Evolutionary conservation across 257 asterid genomes (phyloP), one percentile per base, ranked within the genome.

Genomic region (Capsicum baccatum): DNA sequence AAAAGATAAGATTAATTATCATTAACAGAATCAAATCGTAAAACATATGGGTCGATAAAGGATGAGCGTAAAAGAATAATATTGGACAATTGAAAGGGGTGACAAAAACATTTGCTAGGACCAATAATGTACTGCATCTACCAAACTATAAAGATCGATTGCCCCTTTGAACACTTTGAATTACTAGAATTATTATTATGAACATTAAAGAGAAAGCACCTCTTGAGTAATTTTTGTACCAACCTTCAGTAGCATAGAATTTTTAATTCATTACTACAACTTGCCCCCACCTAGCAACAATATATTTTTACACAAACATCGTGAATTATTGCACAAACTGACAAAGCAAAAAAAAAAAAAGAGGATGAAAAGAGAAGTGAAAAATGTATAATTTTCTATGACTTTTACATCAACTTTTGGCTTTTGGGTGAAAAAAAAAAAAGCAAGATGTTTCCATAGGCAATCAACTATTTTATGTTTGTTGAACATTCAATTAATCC

Each of bases 81-180:
- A 55, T 56, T 76, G 70, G 80, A 52, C 19, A 26, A 7, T 26
- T 48, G 64, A 54, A 48, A 79, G 71, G 59, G 6, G 39, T 84
- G 85, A 76, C 83, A 70, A 67, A 64, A 86, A 33, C 33, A 15
- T 73, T 52, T 39, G 74, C 74, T 82, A 71, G 83, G 54, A 48
- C 50, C 64, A 48, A 79, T 60, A 83, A 15, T 79, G 70, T 52
- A 66, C 67, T 59, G 55, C 17, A 59, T 69, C 81, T 48, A 60
- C 79, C 69, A 48, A 68, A 37, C 76, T 19, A 2, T 4, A 68
- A n/a, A 37, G 11, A 6, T 39, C 44, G 5, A 21, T 21, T 52
- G 14, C 63, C 81, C 81, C 63, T 76, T 21, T 21, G n/a, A 74
- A 50, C 80, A 48, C 60, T 74, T 74, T 7, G 21, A 74, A 21